These are phyloP conservation scores for Globisporangium parvum DNA, from an alignment of 352 stramenopile genomes.

Conservation along the genomic window DNA sequence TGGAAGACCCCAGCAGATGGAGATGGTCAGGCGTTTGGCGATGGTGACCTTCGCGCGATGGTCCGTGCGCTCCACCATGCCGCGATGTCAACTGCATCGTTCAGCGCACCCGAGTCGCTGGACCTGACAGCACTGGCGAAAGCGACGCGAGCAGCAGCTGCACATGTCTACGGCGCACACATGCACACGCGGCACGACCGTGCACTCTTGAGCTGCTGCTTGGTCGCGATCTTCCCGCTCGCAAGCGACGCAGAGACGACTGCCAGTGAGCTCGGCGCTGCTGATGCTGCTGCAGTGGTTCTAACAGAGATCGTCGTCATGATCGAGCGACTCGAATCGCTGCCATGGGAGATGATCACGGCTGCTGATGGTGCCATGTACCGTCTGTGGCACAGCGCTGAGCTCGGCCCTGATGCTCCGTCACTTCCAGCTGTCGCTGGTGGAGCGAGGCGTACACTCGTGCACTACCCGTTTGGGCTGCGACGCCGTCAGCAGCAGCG, in stretches of 20 bases:
- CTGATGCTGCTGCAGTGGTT: conserved; percentile 3
- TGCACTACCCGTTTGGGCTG: not conserved
- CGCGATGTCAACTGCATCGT: not conserved
- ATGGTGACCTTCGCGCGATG: conserved; percentile 11
- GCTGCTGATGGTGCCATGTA: conserved; percentile 1
- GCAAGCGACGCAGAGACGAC: not conserved
- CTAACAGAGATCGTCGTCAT: conserved; percentile 14
- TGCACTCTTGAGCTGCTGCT: conserved; percentile 20
- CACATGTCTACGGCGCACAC: conserved; percentile 24
- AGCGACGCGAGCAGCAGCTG: conserved; percentile 15
- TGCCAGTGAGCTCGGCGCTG: not conserved
- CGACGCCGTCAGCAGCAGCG: conserved; percentile 1
- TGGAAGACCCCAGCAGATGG: conserved; percentile 9
- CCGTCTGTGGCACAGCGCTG: conserved; percentile 1
- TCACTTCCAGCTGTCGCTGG: not conserved
- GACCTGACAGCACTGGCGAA: not conserved
- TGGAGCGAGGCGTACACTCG: not conserved
- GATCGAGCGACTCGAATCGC: conserved; percentile 11
- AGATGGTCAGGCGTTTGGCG: conserved; percentile 1
- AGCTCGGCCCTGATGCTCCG: not conserved
- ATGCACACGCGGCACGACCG: conserved; percentile 17
- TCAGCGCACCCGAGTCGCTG: not conserved
- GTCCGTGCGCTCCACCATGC: not conserved
- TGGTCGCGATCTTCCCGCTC: conserved; percentile 14
- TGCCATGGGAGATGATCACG: conserved; percentile 15